These are phyloP conservation scores for Fusarium nodosum DNA, from an alignment of 2,329 filamentous ascomycete genomes.

Conservation along the genomic window DNA sequence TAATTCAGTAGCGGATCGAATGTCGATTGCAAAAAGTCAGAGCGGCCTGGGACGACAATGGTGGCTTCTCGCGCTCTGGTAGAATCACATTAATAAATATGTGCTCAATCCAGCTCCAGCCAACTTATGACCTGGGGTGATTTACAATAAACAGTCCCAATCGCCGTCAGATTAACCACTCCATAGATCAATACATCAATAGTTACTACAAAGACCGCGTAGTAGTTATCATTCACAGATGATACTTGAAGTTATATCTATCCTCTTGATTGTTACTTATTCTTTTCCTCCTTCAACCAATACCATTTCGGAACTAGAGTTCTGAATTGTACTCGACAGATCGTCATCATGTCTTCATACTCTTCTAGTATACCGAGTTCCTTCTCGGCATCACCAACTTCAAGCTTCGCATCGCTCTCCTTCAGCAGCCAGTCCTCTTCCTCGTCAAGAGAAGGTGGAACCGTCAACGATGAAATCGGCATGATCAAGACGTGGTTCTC, in stretches of 20 bases:
- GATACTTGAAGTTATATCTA: conserved; percentile 9
- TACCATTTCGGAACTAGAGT: not conserved
- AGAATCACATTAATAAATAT: conserved; percentile 40
- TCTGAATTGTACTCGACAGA: conserved; percentile 4
- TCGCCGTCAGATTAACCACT: conserved; percentile 46
- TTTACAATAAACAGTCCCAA: conserved; percentile 40
- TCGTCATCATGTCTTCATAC: conserved; percentile 43
- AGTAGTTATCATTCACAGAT: conserved; percentile 8
- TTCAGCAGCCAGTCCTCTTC: conserved; percentile 10
- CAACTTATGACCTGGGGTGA: conserved; percentile 47
- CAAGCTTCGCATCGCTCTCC: conserved; percentile 44
- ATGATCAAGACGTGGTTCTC: conserved; percentile 49
- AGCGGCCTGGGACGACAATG: conserved; percentile 42
- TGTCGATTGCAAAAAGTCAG: conserved; percentile 37
- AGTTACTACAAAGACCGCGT: conserved; percentile 18
- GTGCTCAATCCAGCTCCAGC: conserved; percentile 50
- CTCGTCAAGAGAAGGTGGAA: conserved; percentile 28
- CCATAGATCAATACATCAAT: conserved; percentile 45
- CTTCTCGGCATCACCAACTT: conserved; percentile 40
- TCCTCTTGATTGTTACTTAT: not conserved
- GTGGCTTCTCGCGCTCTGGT: conserved; percentile 29
- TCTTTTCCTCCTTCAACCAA: not conserved
- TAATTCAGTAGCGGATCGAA: conserved; percentile 38
- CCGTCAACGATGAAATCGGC: conserved; percentile 40
- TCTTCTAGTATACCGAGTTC: conserved; percentile 38